phyloP scores from a whole-genome alignment of 768 basidiomycete genomes.

The Serendipita vermifera region DNA sequence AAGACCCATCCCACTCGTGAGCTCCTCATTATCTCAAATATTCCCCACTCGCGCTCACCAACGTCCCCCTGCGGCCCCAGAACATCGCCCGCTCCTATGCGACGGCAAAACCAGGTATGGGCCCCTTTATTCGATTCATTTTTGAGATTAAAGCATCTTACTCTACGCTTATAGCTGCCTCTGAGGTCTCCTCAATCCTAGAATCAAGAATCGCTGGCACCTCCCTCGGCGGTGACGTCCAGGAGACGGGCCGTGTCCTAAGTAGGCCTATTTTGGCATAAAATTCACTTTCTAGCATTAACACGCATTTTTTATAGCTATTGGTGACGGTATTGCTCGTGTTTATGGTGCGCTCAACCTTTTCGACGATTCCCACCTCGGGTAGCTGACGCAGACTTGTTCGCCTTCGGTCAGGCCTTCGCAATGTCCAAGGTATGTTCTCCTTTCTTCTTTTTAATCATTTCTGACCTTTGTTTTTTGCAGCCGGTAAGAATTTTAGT shows the following conservation, averaged over 20 bases:
- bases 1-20: neutral
- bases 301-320: constrained; percentile 40
- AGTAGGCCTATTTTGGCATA: constrained; percentile 45
- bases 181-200: constrained; percentile 98
- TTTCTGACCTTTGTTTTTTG: constrained; percentile 14
- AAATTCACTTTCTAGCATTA: constrained; percentile 13
- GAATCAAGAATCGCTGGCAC: constrained; percentile 96
- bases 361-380: constrained; percentile 10
- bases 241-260: constrained; percentile 97
- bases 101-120: constrained; percentile 91
- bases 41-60: neutral
- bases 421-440: constrained; percentile 83
- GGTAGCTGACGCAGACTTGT: constrained; percentile 1
- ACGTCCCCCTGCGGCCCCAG: neutral
- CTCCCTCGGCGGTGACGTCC: constrained; percentile 81
- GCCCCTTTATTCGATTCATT: constrained; percentile 8
- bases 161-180: constrained; percentile 55
- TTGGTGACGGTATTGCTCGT: constrained; percentile 99
- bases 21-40: neutral
- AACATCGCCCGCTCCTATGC: constrained; percentile 67
- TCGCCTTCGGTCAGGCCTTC: constrained; percentile 48
- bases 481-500: constrained; percentile 18
- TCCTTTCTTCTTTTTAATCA: constrained; percentile 5
- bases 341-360: constrained; percentile 42
- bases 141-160: neutral